Evolutionary conservation across 2,329 filamentous ascomycete species (phyloP).

Genomic region (Sclerotinia trifoliorum): DNA sequence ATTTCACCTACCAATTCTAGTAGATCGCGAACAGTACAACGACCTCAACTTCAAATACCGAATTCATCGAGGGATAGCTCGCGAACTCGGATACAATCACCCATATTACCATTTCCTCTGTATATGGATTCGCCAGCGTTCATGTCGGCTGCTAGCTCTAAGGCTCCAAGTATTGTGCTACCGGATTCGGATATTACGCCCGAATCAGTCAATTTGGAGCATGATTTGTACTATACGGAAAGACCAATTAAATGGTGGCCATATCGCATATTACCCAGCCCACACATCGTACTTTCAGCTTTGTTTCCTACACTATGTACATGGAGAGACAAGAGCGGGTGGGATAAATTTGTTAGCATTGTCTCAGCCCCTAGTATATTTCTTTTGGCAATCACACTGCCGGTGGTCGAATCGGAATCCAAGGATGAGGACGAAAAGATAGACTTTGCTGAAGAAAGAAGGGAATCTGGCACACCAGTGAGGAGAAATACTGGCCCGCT

Average conservation of each 20-base stretch:
- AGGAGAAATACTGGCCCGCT: conserved; percentile 34
- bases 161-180: conserved; percentile 37
- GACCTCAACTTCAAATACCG: conserved; percentile 37
- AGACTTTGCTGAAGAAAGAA: conserved; percentile 25
- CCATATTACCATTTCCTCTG: conserved; percentile 37
- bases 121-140: conserved; percentile 39
- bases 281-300: conserved; percentile 67
- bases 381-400: conserved; percentile 82
- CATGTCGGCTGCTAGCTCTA: conserved; percentile 34
- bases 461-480: conserved; percentile 33
- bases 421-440: conserved; percentile 47
- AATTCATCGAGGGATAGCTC: conserved; percentile 36
- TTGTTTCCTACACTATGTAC: conserved; percentile 84
- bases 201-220: conserved; percentile 32
- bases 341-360: conserved; percentile 77
- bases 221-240: conserved; percentile 28
- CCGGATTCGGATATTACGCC: conserved; percentile 33
- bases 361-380: conserved; percentile 90
- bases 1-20: conserved; percentile 27
- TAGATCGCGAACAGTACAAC: conserved; percentile 26
- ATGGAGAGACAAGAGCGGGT: conserved; percentile 80
- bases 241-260: conserved; percentile 74
- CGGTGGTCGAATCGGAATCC: conserved; percentile 75
- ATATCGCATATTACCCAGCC: conserved; percentile 68
- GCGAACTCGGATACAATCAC: conserved; percentile 32